These are phyloP conservation scores for Rhizoclosmatium sp. DNA, from an alignment of 192 early-diverging fungal genomes.

Conservation along the genomic window DNA sequence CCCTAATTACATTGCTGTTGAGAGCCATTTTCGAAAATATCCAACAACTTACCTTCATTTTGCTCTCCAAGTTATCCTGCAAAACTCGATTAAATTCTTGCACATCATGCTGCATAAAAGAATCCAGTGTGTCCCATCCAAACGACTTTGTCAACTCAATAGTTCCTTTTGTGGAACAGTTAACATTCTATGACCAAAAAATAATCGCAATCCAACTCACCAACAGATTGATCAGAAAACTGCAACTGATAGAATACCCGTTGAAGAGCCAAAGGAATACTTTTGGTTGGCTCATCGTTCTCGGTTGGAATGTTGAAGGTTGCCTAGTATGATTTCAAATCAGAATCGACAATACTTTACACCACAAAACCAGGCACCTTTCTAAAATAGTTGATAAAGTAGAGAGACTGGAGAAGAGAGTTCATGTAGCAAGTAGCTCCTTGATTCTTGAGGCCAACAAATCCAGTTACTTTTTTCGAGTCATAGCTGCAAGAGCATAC, in stretches of 20 bases:
- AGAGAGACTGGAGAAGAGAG: slow-evolving; percentile 94
- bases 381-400: slow-evolving; percentile 93
- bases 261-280: slow-evolving; percentile 90
- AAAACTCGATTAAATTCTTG: slow-evolving; percentile 97
- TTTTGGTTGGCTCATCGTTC: slow-evolving; percentile 86
- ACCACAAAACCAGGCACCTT: slow-evolving; percentile 50
- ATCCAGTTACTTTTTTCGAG: slow-evolving; percentile 89
- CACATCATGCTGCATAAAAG: slow-evolving; percentile 98
- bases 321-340: slow-evolving; percentile 48
- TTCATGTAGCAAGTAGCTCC: slow-evolving; percentile 99
- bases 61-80: slow-evolving; percentile 94
- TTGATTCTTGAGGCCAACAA: slow-evolving; percentile 94
- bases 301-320: slow-evolving; percentile 93
- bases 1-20: slow-evolving; percentile 51
- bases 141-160: slow-evolving; percentile 97
- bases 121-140: slow-evolving; percentile 96
- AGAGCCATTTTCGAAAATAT: background rate
- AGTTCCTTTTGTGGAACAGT: slow-evolving; percentile 56
- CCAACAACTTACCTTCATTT: slow-evolving; percentile 84
- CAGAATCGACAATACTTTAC: background rate
- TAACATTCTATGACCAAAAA: background rate
- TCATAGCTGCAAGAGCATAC: slow-evolving; percentile 68
- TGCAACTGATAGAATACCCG: slow-evolving; percentile 94
- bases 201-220: slow-evolving; percentile 30
- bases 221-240: slow-evolving; percentile 73